These are phyloP conservation scores for Vitis vinifera DNA, from an alignment of 164 flowering plant species.

Conservation along the genomic window ASM3070453v1 NC_081819.1:12279501-12280000, in stretches of 20 bases:
- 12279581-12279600: background rate
- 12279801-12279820: constrained; percentile 31
- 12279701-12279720: constrained; percentile 57
- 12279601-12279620: constrained; percentile 48
- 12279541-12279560: too few relatives aligned
- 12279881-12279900: too few relatives aligned
- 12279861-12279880: too few relatives aligned
- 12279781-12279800: constrained; percentile 46
- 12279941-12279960: too few relatives aligned
- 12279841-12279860: background rate
- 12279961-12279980: too few relatives aligned
- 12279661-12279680: constrained; percentile 68
- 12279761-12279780: constrained; percentile 32
- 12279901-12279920: too few relatives aligned
- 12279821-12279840: too few relatives aligned
- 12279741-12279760: constrained; percentile 46
- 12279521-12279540: constrained; percentile 3
- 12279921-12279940: too few relatives aligned
- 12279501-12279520: background rate
- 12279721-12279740: constrained; percentile 50
- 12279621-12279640: constrained; percentile 34
- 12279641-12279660: constrained; percentile 37
- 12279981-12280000: too few relatives aligned
- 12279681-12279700: constrained; percentile 63
- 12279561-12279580: background rate